Evolutionary conservation across 306 rosid species (phyloP).

Genomic region (Quercus agrifolia): DNA sequence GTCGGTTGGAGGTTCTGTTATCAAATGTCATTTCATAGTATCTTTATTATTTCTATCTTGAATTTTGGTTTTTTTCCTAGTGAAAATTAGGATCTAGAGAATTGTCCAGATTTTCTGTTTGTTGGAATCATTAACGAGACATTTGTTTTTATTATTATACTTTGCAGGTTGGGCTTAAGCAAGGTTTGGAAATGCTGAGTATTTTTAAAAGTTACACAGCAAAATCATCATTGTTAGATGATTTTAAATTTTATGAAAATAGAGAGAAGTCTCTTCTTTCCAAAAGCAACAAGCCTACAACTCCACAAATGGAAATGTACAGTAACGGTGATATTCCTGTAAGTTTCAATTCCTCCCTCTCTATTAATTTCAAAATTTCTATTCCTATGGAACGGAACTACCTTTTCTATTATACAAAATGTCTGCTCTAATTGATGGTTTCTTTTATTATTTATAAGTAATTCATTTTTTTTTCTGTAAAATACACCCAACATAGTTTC

Average conservation of each 20-base stretch:
- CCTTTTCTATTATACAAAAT: background rate
- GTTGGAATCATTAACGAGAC: background rate
- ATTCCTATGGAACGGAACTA: background rate
- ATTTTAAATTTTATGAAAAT: slow-evolving; percentile 62
- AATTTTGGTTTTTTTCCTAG: no score
- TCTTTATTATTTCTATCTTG: no score
- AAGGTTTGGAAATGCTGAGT: slow-evolving; percentile 70
- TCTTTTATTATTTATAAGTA: background rate
- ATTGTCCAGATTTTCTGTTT: background rate
- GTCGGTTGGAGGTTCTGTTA: no score
- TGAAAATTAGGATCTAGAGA: background rate
- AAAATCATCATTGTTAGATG: slow-evolving; percentile 62
- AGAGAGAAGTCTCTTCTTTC: slow-evolving; percentile 46
- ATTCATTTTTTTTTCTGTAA: no score
- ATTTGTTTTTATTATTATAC: background rate
- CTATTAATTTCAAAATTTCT: background rate
- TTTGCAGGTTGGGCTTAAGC: slow-evolving; percentile 66
- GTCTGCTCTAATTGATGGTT: background rate
- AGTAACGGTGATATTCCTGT: slow-evolving; percentile 26
- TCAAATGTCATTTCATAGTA: no score
- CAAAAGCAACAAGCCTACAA: slow-evolving; percentile 30
- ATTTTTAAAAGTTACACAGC: slow-evolving; percentile 59
- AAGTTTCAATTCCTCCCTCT: slow-evolving; percentile 10
- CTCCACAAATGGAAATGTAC: slow-evolving; percentile 33
- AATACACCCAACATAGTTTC: no score